Percentiles rank a stretch among this genome's conserved stretches.
These are phyloP conservation scores for Pseudogymnoascus sp. DNA, from an alignment of 2,329 filamentous ascomycete genomes.

Conservation along the genomic window DNA sequence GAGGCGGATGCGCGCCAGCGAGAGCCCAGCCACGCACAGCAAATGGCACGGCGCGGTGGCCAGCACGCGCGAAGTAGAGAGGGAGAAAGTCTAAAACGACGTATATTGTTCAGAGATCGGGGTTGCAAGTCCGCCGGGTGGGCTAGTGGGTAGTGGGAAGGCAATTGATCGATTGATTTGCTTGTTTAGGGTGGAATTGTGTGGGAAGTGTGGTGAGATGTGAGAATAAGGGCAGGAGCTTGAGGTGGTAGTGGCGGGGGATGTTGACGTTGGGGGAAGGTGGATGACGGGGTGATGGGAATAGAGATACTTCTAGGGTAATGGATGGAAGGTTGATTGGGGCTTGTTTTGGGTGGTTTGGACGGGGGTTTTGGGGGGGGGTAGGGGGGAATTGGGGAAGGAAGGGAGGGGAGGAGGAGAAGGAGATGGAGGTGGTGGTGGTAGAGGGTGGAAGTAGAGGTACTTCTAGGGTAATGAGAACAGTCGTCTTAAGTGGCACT, in stretches of 20 bases:
- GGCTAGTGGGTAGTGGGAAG: no score
- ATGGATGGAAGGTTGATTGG: neutral
- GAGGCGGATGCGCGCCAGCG: neutral
- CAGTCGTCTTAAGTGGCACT: no score
- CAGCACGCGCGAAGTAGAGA: neutral
- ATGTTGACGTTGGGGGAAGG: neutral
- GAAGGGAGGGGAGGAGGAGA: neutral
- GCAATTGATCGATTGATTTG: no score
- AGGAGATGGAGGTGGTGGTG: neutral
- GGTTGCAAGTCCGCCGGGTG: neutral
- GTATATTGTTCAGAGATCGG: neutral
- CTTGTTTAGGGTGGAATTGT: neutral
- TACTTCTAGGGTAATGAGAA: neutral
- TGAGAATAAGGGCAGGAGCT: no score
- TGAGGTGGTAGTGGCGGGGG: no score
- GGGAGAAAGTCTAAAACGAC: no score
- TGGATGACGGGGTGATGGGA: neutral
- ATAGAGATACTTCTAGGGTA: neutral
- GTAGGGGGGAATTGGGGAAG: neutral
- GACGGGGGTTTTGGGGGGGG: no score
- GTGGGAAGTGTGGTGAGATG: neutral
- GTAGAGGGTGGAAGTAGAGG: neutral
- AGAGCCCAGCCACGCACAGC: neutral
- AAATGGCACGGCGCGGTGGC: neutral
- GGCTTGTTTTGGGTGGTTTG: no score